These are phyloP conservation scores for Aspergillus sclerotialis DNA, from an alignment of 2,329 filamentous ascomycete species.

Conservation along the genomic window DNA sequence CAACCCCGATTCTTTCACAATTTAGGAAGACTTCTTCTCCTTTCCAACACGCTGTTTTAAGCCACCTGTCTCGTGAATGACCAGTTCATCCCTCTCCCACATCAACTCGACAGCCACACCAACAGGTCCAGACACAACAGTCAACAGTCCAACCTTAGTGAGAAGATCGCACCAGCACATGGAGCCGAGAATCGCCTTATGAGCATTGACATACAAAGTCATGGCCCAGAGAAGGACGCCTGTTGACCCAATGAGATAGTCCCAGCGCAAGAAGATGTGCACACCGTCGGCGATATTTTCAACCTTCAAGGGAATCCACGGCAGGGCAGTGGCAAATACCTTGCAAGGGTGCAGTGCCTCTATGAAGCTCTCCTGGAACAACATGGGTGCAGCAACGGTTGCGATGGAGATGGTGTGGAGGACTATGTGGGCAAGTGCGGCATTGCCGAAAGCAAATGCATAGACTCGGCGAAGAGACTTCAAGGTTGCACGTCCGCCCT, in stretches of 20 bases:
- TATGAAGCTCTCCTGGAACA: constrained; percentile 27
- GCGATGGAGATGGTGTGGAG: constrained; percentile 35
- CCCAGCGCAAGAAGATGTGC: constrained; percentile 44
- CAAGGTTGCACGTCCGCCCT: constrained; percentile 19
- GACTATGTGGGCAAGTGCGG: constrained; percentile 35
- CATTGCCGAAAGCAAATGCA: constrained; percentile 34
- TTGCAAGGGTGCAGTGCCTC: constrained; percentile 29
- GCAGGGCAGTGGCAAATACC: constrained; percentile 32
- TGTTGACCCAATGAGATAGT: constrained; percentile 38
- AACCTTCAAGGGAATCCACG: constrained; percentile 24
- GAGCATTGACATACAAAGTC: constrained; percentile 26
- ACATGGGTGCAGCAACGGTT: constrained; percentile 27
- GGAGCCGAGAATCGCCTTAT: constrained; percentile 18
- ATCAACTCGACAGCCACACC: constrained; percentile 40
- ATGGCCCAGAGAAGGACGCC: constrained; percentile 42
- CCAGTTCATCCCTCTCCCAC: constrained; percentile 45
- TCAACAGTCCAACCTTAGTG: constrained; percentile 29
- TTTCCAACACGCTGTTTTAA: constrained; percentile 24
- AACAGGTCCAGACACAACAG: constrained; percentile 36
- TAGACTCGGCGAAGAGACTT: constrained; percentile 34
- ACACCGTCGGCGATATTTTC: constrained; percentile 34
- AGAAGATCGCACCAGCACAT: constrained; percentile 20
- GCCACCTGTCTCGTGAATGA: constrained; percentile 29
- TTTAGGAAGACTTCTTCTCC: constrained; percentile 19
- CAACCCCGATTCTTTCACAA: background rate